Evolutionary conservation across 75 land plant genomes (phyloP).

Genomic region (Selaginella tamariscina): DNA sequence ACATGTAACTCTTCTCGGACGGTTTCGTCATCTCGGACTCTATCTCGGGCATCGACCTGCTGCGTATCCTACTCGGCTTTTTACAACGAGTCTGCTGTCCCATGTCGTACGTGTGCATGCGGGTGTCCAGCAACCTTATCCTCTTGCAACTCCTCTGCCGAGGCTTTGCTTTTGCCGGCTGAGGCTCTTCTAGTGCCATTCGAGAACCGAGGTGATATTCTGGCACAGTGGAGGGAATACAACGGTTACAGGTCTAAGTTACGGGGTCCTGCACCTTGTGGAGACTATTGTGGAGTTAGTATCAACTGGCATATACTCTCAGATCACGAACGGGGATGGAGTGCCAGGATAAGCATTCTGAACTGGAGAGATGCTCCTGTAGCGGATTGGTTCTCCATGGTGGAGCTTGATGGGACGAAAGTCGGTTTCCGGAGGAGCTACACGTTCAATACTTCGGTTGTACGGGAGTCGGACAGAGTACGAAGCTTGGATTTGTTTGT

Average conservation of each 20-base stretch:
- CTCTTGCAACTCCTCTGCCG: constrained; percentile 32
- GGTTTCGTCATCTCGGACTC: constrained; percentile 22
- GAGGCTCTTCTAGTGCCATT: constrained; percentile 58
- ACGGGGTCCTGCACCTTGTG: constrained; percentile 54
- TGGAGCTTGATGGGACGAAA: constrained; percentile 37
- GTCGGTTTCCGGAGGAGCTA: constrained; percentile 54
- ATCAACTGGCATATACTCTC: constrained; percentile 81
- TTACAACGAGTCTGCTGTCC: constrained; percentile 64
- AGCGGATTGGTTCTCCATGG: constrained; percentile 66
- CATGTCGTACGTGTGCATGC: constrained; percentile 79
- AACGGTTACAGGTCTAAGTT: constrained; percentile 31
- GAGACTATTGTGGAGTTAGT: constrained; percentile 79
- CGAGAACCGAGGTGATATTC: constrained; percentile 45
- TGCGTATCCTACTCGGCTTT: constrained; percentile 89
- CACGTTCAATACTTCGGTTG: constrained; percentile 84
- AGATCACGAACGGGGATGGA: constrained; percentile 70
- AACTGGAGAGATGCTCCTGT: constrained; percentile 62
- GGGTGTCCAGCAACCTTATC: constrained; percentile 36
- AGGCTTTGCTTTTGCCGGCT: constrained; percentile 55
- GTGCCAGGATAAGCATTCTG: constrained; percentile 65
- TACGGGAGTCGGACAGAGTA: constrained; percentile 35
- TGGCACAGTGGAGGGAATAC: constrained; percentile 45
- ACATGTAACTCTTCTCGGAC: constrained; percentile 58
- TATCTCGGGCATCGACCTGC: constrained; percentile 44
- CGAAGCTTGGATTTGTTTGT: constrained; percentile 49